phyloP scores from a whole-genome alignment of 495 filamentous ascomycete genomes.

The Aspergillus wentii region DNA sequence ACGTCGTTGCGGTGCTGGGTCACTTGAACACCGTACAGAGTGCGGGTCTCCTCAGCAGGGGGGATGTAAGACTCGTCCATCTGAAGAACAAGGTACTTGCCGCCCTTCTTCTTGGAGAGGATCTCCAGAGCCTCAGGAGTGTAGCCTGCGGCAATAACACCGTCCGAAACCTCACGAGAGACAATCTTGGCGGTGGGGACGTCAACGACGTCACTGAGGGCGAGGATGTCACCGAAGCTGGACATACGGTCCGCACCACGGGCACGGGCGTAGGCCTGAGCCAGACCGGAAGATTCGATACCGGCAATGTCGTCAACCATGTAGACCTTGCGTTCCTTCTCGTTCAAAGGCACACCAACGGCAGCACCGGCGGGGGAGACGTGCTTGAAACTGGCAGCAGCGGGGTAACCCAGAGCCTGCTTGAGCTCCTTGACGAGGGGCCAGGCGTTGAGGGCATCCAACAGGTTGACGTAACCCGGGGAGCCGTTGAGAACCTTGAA shows the following conservation, averaged over 20 bases:
- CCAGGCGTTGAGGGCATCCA: conserved; percentile 97
- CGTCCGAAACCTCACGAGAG: conserved; percentile 94
- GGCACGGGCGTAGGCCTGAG: conserved; percentile 92
- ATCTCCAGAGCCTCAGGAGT: conserved; percentile 80
- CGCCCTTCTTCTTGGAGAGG: conserved; percentile 96
- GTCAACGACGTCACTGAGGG: conserved; percentile 85
- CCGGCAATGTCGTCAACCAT: conserved; percentile 95
- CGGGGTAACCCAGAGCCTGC: conserved; percentile 77
- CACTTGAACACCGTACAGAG: conserved; percentile 82
- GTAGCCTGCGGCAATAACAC: conserved; percentile 88
- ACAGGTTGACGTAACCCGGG: conserved; percentile 94
- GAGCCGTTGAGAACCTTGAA: conserved; percentile 94
- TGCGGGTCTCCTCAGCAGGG: conserved; percentile 66
- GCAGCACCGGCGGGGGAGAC: conserved; percentile 96
- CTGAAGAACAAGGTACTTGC: conserved; percentile 92
- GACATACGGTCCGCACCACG: conserved; percentile 95
- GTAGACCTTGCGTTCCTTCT: conserved; percentile 91
- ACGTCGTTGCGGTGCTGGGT: conserved; percentile 90
- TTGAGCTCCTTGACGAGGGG: conserved; percentile 94
- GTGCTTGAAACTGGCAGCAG: conserved; percentile 98
- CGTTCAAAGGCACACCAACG: conserved; percentile 78
- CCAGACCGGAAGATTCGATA: conserved; percentile 76
- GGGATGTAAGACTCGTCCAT: conserved; percentile 88
- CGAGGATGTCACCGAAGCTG: conserved; percentile 94
- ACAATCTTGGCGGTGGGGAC: conserved; percentile 92